Percentiles rank a stretch among this genome's conserved stretches.
Evolutionary conservation across 805 yeast species (phyloP).

Genomic region (Cyberlindnera meyerae): DNA sequence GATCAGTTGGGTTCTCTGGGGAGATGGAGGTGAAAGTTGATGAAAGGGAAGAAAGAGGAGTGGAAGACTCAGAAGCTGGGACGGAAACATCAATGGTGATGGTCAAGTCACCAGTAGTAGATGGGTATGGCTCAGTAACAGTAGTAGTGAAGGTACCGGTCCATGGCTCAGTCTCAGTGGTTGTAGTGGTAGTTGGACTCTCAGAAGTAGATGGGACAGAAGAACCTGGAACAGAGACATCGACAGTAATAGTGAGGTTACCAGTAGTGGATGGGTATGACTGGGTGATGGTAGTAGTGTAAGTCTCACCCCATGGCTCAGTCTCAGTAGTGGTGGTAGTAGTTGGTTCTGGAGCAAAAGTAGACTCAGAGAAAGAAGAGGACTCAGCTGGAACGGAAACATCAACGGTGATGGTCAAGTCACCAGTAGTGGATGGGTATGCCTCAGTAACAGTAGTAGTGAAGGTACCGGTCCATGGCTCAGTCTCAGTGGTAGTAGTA

Average conservation of each 20-base stretch:
- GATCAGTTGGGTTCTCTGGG: neutral
- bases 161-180: neutral
- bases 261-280: constrained; percentile 7
- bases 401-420: constrained; percentile 14
- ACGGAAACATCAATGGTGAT: neutral
- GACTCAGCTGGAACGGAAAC: constrained; percentile 6
- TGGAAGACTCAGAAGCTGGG: neutral
- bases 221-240: constrained; percentile 8
- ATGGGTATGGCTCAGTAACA: neutral
- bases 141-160: neutral
- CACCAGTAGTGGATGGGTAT: constrained; percentile 16
- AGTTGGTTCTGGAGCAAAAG: constrained; percentile 1
- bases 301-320: constrained; percentile 3
- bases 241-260: constrained; percentile 9
- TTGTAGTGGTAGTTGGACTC: too few relatives aligned
- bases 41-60: neutral
- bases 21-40: neutral
- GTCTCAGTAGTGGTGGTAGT: constrained; percentile 11
- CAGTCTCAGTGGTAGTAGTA: constrained; percentile 3
- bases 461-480: neutral
- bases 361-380: too few relatives aligned
- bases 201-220: constrained; percentile 2
- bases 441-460: constrained; percentile 1
- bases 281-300: constrained; percentile 9
- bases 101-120: neutral